Conservation (phyloP, 2,329 filamentous ascomycete species). For the Botrytis byssoidea region DNA sequence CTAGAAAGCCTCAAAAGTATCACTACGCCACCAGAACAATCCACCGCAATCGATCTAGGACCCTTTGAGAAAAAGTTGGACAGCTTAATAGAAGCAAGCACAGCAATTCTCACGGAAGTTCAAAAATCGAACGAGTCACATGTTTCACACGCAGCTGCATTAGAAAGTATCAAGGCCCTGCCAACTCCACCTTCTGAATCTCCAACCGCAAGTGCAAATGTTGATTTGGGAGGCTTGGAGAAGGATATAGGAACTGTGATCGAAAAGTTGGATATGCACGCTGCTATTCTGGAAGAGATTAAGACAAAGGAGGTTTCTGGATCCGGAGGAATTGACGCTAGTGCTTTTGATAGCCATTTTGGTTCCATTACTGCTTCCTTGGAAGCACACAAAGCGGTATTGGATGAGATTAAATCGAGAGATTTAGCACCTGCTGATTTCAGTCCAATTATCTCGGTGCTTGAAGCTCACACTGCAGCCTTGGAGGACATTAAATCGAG, state of each 20-base stretch:
- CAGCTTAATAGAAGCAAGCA: conserved; percentile 20
- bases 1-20: conserved; percentile 23
- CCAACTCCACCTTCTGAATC: background rate
- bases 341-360: conserved; percentile 29
- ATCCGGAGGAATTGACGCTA: conserved; percentile 13
- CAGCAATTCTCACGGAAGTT: conserved; percentile 22
- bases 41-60: background rate
- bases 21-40: conserved; percentile 3
- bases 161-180: conserved; percentile 24
- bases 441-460: background rate
- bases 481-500: conserved; percentile 24
- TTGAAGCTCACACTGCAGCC: conserved; percentile 15
- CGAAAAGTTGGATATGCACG: conserved; percentile 15
- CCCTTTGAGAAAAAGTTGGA: conserved; percentile 22
- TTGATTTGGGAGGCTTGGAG: conserved; percentile 7
- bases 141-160: conserved; percentile 21
- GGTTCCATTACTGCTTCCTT: conserved; percentile 20
- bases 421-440: background rate
- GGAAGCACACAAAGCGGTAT: conserved; percentile 4
- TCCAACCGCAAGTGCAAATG: background rate
- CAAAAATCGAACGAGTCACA: conserved; percentile 24
- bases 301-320: conserved; percentile 8
- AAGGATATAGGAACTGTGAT: background rate
- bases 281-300: conserved; percentile 16
- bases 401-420: conserved; percentile 25